These are phyloP conservation scores for Fusarium cicatricum DNA, from an alignment of 2,329 filamentous ascomycete genomes.

Conservation along the genomic window DNA sequence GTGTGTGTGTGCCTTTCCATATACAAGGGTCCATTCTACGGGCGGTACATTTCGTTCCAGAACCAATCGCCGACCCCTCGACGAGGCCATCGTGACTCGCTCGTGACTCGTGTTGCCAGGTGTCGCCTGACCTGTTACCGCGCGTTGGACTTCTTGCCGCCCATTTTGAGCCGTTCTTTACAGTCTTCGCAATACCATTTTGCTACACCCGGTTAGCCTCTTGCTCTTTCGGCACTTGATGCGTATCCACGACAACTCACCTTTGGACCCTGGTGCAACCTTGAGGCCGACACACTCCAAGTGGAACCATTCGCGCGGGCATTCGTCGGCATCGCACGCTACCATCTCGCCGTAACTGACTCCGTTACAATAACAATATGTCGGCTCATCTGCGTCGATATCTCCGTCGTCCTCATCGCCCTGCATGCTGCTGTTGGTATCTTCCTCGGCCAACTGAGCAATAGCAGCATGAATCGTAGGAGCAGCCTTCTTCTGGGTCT, in stretches of 20 bases:
- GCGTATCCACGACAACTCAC: conserved; percentile 58
- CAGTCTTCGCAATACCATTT: conserved; percentile 88
- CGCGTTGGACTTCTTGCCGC: conserved; percentile 60
- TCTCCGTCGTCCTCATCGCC: conserved; percentile 59
- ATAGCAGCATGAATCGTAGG: conserved; percentile 51
- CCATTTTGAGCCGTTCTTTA: conserved; percentile 69
- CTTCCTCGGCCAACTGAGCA: conserved; percentile 51
- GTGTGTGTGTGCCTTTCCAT: conserved; percentile 33
- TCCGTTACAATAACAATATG: conserved; percentile 82
- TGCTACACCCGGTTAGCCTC: conserved; percentile 57
- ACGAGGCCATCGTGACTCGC: conserved; percentile 29
- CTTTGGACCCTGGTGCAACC: conserved; percentile 78
- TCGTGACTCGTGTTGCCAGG: conserved; percentile 21
- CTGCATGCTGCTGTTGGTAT: conserved; percentile 53
- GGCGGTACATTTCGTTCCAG: conserved; percentile 20
- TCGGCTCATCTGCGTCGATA: conserved; percentile 74
- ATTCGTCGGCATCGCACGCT: conserved; percentile 77
- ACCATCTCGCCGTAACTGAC: conserved; percentile 88
- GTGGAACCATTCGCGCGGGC: conserved; percentile 84
- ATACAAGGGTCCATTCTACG: conserved; percentile 28
- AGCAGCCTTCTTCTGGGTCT: conserved; percentile 66
- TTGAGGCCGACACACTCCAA: conserved; percentile 82
- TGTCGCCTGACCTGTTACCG: conserved; percentile 47
- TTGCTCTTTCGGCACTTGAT: not conserved
- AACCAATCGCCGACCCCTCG: conserved; percentile 20